Percentiles rank a stretch among this genome's conserved stretches.
Evolutionary conservation across 495 filamentous ascomycete species (phyloP).

Genomic region (Lasiosphaeria hispida): DNA sequence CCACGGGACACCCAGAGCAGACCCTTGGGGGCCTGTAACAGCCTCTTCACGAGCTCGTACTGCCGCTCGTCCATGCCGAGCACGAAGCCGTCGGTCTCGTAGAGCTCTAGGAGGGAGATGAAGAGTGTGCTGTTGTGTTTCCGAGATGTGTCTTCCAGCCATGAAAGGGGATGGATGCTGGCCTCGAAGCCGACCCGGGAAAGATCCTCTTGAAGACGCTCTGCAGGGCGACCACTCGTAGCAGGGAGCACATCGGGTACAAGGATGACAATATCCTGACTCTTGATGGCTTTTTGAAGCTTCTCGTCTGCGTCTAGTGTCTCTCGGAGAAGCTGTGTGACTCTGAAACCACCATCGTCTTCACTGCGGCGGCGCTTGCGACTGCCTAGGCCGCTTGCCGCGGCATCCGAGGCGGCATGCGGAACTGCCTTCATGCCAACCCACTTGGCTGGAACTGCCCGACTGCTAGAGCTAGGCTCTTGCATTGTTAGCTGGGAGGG

Average conservation of each 20-base stretch:
- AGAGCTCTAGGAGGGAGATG: constrained; percentile 29
- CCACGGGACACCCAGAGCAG: constrained; percentile 32
- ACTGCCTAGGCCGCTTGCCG: no score
- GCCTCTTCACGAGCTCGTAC: constrained; percentile 19
- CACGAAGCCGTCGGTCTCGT: constrained; percentile 11
- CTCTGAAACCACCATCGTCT: not conserved
- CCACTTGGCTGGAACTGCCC: no score
- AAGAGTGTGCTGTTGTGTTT: not conserved
- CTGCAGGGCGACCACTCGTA: not conserved
- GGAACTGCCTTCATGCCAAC: no score
- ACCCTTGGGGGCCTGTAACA: constrained; percentile 15
- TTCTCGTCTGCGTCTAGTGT: not conserved
- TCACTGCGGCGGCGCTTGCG: no score
- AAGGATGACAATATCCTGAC: constrained; percentile 10
- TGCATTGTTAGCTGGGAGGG: no score
- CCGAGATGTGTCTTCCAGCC: not conserved
- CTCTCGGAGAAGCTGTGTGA: not conserved
- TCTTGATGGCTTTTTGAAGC: not conserved
- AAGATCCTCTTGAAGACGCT: not conserved
- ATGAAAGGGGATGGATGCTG: not conserved
- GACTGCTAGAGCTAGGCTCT: no score
- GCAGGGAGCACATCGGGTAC: not conserved
- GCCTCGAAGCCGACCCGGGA: not conserved
- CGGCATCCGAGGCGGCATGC: no score
- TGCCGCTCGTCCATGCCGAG: constrained; percentile 25